Evolutionary conservation across 2,329 filamentous ascomycete species (phyloP), one percentile per base, ranked within the genome.

Genomic region (Kalmusia sp.): DNA sequence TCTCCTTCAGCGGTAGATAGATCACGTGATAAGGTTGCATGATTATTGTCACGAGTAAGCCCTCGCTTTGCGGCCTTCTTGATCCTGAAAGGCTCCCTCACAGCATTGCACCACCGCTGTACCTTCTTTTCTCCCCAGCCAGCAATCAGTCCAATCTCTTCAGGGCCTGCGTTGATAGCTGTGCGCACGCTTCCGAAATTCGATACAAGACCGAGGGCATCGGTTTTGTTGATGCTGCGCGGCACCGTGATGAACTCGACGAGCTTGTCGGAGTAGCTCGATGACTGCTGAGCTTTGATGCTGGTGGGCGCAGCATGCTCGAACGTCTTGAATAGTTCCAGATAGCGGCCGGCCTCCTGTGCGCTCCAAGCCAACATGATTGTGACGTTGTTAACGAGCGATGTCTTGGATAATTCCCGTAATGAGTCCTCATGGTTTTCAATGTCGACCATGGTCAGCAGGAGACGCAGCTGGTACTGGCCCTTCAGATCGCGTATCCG

Each of bases 41-140:
- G n/a, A n/a, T n/a, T n/a, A 37, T 67, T 68, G 37, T 76, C 72
- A n/a, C 68, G 69, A 33, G 58, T 66, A 12, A 79, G 59, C n/a
- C 75, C 78, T 33, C 80, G 72, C 60, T 78, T 90, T n/a, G 83
- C 84, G 2, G 90, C 84, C 65, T 88, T 89, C 64, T 87, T 86
- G 4, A 89, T 86, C 52, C 91, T 80, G 65, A 98, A 97, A 0
- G 92, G 91, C 74, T 96, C 92, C 54, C 91, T 85, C 1, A 97
- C 89, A 8, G 90, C 89, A 51, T 81, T 84, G 62, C 84, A 88
- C 93, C 93, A 98, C 52, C 87, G 85, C 74, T 90, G 89, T 19
- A 97, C 92, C 76, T 99, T 99, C 78, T 91, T 92, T 75, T 96
- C 91, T 28, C 95, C 95, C 93, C 93, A 99, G 1, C 95, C 95